These are phyloP conservation scores for Podila epigama DNA, from an alignment of 192 early-diverging fungal genomes.

Conservation along the genomic window DNA sequence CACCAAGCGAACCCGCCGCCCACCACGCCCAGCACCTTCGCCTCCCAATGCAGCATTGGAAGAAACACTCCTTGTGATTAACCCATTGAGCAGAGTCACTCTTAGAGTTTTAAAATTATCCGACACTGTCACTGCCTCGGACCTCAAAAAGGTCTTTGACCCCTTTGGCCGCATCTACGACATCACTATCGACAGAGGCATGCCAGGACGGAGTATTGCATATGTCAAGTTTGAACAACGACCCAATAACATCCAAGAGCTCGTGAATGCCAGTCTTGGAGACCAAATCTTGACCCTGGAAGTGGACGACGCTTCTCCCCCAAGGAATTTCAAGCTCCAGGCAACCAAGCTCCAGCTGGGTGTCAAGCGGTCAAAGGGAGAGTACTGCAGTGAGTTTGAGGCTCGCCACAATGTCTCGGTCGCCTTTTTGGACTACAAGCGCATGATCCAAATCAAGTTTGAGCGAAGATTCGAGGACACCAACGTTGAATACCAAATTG, in stretches of 20 bases:
- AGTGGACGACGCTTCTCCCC: background rate
- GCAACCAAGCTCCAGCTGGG: constrained; percentile 19
- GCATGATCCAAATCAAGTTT: constrained; percentile 23
- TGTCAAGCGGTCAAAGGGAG: constrained; percentile 1
- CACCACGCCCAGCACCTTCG: too few species aligned
- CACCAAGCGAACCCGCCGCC: too few species aligned
- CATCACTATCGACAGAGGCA: constrained; percentile 24
- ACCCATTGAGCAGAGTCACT: background rate
- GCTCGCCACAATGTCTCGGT: constrained; percentile 3
- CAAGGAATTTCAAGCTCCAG: background rate
- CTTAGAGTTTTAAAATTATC: constrained; percentile 21
- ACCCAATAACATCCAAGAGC: constrained; percentile 11
- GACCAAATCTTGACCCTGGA: constrained; percentile 24
- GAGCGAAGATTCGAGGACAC: constrained; percentile 8
- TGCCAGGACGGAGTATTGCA: background rate
- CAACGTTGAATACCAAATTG: constrained; percentile 31
- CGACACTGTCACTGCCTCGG: background rate
- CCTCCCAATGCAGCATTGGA: background rate
- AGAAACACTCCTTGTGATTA: background rate
- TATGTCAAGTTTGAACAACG: constrained; percentile 6
- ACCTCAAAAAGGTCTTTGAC: constrained; percentile 16
- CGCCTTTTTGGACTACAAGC: constrained; percentile 4
- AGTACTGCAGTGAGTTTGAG: constrained; percentile 21
- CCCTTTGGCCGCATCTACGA: constrained; percentile 17
- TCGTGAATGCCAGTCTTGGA: constrained; percentile 5